These are phyloP conservation scores for Parmelia sp. DNA, from an alignment of 495 filamentous ascomycete genomes.

Conservation along the genomic window DNA sequence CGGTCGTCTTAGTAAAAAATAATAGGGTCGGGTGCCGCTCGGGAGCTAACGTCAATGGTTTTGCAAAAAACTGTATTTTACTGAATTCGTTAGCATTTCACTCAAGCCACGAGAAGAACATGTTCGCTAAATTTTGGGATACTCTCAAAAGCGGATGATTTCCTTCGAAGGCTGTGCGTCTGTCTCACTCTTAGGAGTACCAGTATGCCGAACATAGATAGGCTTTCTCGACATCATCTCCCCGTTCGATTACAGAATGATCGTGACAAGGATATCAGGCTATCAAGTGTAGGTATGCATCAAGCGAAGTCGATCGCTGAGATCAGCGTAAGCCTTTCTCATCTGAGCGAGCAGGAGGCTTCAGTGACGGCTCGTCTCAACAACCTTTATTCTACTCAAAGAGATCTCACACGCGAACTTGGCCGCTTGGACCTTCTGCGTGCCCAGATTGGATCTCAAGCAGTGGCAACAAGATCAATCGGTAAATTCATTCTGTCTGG, in stretches of 20 bases:
- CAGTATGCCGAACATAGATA: neutral
- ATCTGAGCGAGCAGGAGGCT: conserved; percentile 69
- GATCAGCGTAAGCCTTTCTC: conserved; percentile 66
- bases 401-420: conserved; percentile 75
- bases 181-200: neutral
- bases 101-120: neutral
- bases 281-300: neutral
- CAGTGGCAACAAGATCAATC: conserved; percentile 74
- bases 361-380: conserved; percentile 68
- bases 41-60: no score
- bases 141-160: neutral
- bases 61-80: no score
- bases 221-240: neutral
- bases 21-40: no score
- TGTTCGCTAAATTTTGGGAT: neutral
- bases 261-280: neutral
- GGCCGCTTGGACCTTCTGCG: conserved; percentile 84
- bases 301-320: conserved; percentile 66
- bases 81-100: no score
- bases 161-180: neutral
- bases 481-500: conserved; percentile 81
- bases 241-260: neutral
- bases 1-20: no score
- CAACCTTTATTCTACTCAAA: conserved; percentile 67
- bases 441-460: conserved; percentile 79